Base-by-base conservation (phyloP, 345 rosid genomes). In the Erucastrum elatum region DNA sequence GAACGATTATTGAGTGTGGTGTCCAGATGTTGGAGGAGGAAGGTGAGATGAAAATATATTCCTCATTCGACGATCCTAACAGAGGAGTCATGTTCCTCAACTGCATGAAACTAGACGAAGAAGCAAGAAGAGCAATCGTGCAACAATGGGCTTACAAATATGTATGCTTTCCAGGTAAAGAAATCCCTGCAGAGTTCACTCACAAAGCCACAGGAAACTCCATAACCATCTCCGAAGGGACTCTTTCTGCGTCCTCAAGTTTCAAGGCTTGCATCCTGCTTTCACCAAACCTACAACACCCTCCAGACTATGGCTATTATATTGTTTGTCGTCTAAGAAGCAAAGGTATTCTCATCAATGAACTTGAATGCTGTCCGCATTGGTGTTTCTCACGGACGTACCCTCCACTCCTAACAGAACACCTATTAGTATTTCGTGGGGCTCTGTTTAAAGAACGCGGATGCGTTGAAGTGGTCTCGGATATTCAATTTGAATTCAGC, bases 251-350 rank as follows among this genome's bases (percentile, higher is more conserved):
- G 0, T 64, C 67, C 12, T 0, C 44, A 64, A 33, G 26, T 3
- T 31, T 31, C 1, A 64, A 7, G 67, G 67, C 41, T 31, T 64
- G 67, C 12, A 2, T 64, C 12, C 25, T 64, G 44, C 12, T 64
- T 64, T 64, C 26, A 2, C 55, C 15, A 3, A 46, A 41, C 13
- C 37, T 21, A 21, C 21, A 21, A 1, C 21, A 21, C 21, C 21
- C 21, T 21, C 21, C 21, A 21, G 1, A 21, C 1, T 21, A 21
- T 1, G 1, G 0, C 26, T 2, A 2, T 9, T 1, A 1, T 0
- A 21, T 9, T 25, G 30, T 62, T 62, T 62, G 66, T n/a, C 66
- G 66, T 31, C 41, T 63, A 63, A 63, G 41, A 63, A 31, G 41
- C 66, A 31, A 63, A 31, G 66, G 25, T 6, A 11, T 63, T 5